These are phyloP conservation scores for Candida yuanshanica DNA, from an alignment of 805 yeast species.

Conservation along the genomic window DNA sequence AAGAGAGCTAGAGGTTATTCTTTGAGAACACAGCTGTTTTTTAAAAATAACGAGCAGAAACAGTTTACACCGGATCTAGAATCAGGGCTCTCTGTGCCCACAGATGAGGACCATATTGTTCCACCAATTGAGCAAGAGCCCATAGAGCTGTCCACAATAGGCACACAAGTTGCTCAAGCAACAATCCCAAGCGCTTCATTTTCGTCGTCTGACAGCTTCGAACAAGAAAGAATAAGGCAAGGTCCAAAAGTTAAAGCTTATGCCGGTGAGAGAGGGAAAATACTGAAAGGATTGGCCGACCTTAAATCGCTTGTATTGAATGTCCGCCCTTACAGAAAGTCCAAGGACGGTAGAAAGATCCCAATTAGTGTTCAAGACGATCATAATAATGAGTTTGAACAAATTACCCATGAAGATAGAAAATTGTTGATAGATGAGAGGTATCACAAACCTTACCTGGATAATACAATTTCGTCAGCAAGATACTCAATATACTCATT, in stretches of 20 bases:
- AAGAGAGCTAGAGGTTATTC: slow-evolving; percentile 48
- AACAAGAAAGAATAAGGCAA: slow-evolving; percentile 23
- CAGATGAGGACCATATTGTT: slow-evolving; percentile 23
- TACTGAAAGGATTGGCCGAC: slow-evolving; percentile 12
- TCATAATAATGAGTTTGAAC: slow-evolving; percentile 26
- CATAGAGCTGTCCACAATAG: slow-evolving; percentile 4
- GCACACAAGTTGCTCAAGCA: neutral
- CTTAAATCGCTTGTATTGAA: slow-evolving; percentile 40
- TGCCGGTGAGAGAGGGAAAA: slow-evolving; percentile 21
- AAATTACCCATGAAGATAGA: slow-evolving; percentile 20
- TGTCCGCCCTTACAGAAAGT: slow-evolving; percentile 39
- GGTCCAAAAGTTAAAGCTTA: slow-evolving; percentile 9
- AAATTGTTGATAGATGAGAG: slow-evolving; percentile 62
- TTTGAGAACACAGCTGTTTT: slow-evolving; percentile 59
- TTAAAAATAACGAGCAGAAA: slow-evolving; percentile 26
- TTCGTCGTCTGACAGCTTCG: slow-evolving; percentile 9
- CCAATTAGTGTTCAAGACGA: slow-evolving; percentile 51
- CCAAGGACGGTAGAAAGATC: slow-evolving; percentile 69
- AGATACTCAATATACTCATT: slow-evolving; percentile 78
- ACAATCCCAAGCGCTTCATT: neutral
- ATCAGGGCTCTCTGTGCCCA: slow-evolving; percentile 20
- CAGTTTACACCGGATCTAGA: slow-evolving; percentile 4
- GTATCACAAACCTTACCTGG: slow-evolving; percentile 49
- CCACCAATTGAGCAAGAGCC: slow-evolving; percentile 4
- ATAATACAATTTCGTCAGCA: slow-evolving; percentile 78